Conservation (phyloP, 73 alveolate species). For the Durusdinium trenchii region DNA sequence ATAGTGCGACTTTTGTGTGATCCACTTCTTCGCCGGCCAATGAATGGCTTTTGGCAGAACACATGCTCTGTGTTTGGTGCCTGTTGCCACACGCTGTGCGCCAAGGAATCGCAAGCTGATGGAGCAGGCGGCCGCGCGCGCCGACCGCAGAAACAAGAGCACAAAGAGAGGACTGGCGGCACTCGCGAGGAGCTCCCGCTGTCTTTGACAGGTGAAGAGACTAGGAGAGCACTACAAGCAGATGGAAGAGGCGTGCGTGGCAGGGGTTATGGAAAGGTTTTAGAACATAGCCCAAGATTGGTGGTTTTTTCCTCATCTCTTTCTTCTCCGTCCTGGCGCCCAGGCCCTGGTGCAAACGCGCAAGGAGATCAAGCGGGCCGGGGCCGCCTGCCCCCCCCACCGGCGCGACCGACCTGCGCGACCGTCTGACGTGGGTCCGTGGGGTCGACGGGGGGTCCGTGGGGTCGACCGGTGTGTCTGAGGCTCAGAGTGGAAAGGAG, state of each 20-base stretch:
- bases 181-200: not conserved
- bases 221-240: slow-evolving; percentile 82
- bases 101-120: slow-evolving; percentile 63
- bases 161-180: not conserved
- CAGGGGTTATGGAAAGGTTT: not conserved
- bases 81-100: no score
- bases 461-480: no score
- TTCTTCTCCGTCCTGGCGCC: not conserved
- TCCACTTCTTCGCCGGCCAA: no score
- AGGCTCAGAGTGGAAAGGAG: no score
- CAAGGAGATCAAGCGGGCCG: slow-evolving; percentile 82
- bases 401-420: no score
- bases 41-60: no score
- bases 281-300: no score
- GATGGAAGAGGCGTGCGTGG: slow-evolving; percentile 65
- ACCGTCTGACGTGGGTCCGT: no score
- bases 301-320: not conserved
- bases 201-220: slow-evolving; percentile 10
- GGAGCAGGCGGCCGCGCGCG: slow-evolving; percentile 73
- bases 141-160: not conserved
- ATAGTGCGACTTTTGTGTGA: no score
- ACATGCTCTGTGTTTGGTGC: no score
- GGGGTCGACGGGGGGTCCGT: no score
- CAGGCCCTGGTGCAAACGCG: slow-evolving; percentile 78
- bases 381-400: no score